Percentiles rank a stretch among this genome's conserved stretches.
phyloP scores from a whole-genome alignment of 75 land plant species.

The Cunninghamia lanceolata region DNA sequence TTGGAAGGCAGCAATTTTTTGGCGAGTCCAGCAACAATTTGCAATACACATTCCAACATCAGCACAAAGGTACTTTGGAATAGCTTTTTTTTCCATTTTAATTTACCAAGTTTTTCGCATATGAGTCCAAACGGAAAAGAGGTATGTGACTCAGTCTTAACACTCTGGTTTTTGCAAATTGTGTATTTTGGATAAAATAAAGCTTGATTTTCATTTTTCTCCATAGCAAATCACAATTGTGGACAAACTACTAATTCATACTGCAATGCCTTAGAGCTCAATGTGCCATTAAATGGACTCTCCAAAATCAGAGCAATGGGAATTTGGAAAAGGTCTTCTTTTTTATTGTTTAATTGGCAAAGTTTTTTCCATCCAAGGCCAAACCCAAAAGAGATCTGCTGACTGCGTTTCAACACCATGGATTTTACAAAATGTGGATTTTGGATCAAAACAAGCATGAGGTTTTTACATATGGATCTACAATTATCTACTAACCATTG shows the following conservation, averaged over 20 bases:
- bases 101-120: not conserved
- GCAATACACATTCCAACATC: not conserved
- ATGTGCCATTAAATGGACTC: not conserved
- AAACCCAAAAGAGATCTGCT: not conserved
- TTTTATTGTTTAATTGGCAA: not conserved
- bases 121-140: not conserved
- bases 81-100: not conserved
- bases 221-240: not conserved
- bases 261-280: not conserved
- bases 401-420: not conserved
- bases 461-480: not conserved
- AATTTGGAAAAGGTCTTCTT: not conserved
- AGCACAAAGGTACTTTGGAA: not conserved
- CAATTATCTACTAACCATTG: not conserved
- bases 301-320: not conserved
- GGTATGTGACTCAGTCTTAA: not conserved
- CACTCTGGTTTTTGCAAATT: not conserved
- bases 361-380: not conserved
- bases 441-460: not conserved
- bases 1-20: not conserved
- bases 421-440: not conserved
- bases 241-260: not conserved
- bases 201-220: not conserved
- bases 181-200: not conserved
- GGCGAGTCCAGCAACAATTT: not conserved